Percentiles rank a stretch among this genome's conserved stretches.
phyloP scores from a whole-genome alignment of 805 yeast species.

The Candida broadrunensis region DNA sequence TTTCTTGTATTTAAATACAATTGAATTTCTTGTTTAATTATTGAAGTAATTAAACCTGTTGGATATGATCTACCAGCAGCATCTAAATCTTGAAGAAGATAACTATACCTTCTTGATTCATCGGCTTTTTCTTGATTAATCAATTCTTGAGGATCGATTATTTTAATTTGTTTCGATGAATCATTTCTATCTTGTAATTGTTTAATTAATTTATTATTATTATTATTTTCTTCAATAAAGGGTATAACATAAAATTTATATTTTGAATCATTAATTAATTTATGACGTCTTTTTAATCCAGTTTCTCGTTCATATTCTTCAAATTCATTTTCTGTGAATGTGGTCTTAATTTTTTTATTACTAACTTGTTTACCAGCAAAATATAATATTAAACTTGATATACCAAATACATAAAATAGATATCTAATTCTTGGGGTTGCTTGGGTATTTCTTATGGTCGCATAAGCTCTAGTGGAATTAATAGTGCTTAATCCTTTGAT shows the following conservation, averaged over 20 bases:
- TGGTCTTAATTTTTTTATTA: conserved; percentile 30
- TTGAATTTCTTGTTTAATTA: conserved; percentile 38
- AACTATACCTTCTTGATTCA: conserved; percentile 46
- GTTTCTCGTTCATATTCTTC: conserved; percentile 45
- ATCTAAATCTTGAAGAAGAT: conserved; percentile 47
- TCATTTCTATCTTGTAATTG: conserved; percentile 10
- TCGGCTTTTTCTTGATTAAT: conserved; percentile 44
- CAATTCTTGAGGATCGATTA: conserved; percentile 51
- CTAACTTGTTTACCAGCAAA: conserved; percentile 27
- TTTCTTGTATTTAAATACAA: conserved; percentile 32
- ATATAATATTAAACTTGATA: conserved; percentile 30
- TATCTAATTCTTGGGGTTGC: conserved; percentile 7
- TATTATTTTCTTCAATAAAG: conserved; percentile 19
- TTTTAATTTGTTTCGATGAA: conserved; percentile 22
- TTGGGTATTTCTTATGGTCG: neutral
- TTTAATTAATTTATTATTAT: conserved; percentile 14
- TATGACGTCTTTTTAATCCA: conserved; percentile 50
- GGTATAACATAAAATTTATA: conserved; percentile 43
- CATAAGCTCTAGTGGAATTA: neutral
- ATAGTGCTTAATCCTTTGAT: no score
- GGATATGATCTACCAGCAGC: conserved; percentile 27
- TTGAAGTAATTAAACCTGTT: conserved; percentile 49
- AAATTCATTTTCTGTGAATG: conserved; percentile 48
- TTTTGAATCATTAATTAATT: conserved; percentile 38
- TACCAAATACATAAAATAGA: conserved; percentile 30